Percentiles rank a stretch among this genome's conserved stretches.
These are phyloP conservation scores for Botryotinia convoluta DNA, from an alignment of 2,329 filamentous ascomycete genomes.

Conservation along the genomic window DNA sequence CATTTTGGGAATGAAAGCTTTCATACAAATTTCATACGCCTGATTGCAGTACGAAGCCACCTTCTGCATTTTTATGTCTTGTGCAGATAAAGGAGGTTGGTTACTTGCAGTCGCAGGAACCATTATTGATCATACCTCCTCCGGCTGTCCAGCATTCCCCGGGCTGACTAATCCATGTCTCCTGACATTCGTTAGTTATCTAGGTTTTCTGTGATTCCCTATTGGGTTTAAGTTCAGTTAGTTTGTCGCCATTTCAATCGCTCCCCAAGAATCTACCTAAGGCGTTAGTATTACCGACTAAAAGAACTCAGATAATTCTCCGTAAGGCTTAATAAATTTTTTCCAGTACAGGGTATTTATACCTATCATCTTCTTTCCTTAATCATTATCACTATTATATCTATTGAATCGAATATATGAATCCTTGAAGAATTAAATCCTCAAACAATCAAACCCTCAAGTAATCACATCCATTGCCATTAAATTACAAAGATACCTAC, in stretches of 20 bases:
- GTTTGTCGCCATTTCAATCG: too few relatives aligned
- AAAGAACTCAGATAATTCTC: neutral
- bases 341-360: neutral
- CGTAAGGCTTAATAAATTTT: neutral
- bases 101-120: too few relatives aligned
- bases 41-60: neutral
- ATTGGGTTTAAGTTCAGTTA: too few relatives aligned
- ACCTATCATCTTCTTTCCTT: too few relatives aligned
- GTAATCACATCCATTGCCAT: neutral
- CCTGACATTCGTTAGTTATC: too few relatives aligned
- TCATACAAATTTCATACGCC: neutral
- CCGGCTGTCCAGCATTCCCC: too few relatives aligned
- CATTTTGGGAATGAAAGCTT: constrained; percentile 40
- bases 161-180: too few relatives aligned
- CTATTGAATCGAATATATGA: neutral
- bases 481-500: neutral
- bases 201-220: too few relatives aligned
- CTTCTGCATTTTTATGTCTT: neutral
- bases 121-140: too few relatives aligned
- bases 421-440: too few relatives aligned
- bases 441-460: too few relatives aligned
- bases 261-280: neutral
- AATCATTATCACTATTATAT: neutral
- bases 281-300: neutral
- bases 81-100: neutral